These are phyloP conservation scores for Selaginella tamariscina DNA, from an alignment of 75 land plant species.

Conservation along the genomic window DNA sequence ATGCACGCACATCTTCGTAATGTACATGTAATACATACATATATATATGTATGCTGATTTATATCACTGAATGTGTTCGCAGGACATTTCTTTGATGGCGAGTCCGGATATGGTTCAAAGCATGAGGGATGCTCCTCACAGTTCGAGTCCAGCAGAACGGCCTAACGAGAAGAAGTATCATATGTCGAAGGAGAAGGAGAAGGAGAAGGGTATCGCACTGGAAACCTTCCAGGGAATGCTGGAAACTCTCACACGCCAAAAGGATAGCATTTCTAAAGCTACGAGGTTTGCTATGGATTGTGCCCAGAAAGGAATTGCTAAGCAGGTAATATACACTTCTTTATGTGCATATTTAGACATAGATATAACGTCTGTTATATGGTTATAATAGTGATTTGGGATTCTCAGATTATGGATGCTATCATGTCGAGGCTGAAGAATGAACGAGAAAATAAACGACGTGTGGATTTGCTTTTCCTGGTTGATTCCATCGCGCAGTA, in stretches of 20 bases:
- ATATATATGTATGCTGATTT: constrained; percentile 11
- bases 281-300: constrained; percentile 95
- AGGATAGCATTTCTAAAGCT: constrained; percentile 94
- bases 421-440: constrained; percentile 66
- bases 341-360: not conserved
- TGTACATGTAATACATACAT: constrained; percentile 15
- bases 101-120: constrained; percentile 10
- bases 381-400: not conserved
- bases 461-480: constrained; percentile 83
- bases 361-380: not conserved
- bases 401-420: constrained; percentile 64
- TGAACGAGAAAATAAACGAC: constrained; percentile 70
- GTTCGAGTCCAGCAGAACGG: constrained; percentile 14
- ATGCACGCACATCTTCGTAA: no score
- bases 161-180: constrained; percentile 12
- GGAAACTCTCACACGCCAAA: constrained; percentile 92
- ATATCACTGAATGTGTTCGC: not conserved
- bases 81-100: constrained; percentile 13
- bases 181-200: constrained; percentile 39
- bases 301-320: constrained; percentile 89
- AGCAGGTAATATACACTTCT: constrained; percentile 41
- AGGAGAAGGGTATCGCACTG: constrained; percentile 89
- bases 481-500: constrained; percentile 94
- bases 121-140: constrained; percentile 22
- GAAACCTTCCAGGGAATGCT: constrained; percentile 98